Percentiles rank a stretch among this genome's conserved stretches.
Evolutionary conservation across 176 grass and related monocot genomes (phyloP).

Genomic region (Phyllostachys edulis): DNA sequence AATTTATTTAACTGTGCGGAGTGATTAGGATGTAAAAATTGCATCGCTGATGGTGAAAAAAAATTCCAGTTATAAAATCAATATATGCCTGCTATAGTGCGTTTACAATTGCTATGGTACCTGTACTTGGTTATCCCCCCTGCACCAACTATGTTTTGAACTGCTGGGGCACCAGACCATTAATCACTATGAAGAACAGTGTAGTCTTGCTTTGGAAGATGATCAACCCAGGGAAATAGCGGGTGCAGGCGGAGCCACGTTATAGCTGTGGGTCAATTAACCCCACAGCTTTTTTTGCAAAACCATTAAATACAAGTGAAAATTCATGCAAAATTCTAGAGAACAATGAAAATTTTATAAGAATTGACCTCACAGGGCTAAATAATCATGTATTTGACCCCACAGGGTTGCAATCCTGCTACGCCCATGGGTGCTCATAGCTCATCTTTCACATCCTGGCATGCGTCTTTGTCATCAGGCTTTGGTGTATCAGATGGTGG

Average conservation of each 20-base stretch:
- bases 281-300: too few relatives aligned
- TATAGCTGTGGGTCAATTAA: too few relatives aligned
- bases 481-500: conserved; percentile 43
- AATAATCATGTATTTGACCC: too few relatives aligned
- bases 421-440: conserved; percentile 27
- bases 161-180: not conserved
- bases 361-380: too few relatives aligned
- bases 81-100: not conserved
- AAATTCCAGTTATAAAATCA: not conserved
- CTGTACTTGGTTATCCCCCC: conserved; percentile 7
- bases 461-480: conserved; percentile 17
- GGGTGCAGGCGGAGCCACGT: too few relatives aligned
- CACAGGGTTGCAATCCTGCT: too few relatives aligned
- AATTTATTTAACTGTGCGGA: not conserved
- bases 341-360: too few relatives aligned
- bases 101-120: not conserved
- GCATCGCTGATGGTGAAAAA: not conserved
- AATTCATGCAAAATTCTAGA: too few relatives aligned
- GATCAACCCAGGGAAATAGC: too few relatives aligned
- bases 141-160: conserved; percentile 14
- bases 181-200: not conserved
- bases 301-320: too few relatives aligned
- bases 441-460: conserved; percentile 49
- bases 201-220: not conserved
- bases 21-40: not conserved